Conservation (phyloP, 1,139 yeast genomes). For the Scheffersomyces cryptocercus region DNA sequence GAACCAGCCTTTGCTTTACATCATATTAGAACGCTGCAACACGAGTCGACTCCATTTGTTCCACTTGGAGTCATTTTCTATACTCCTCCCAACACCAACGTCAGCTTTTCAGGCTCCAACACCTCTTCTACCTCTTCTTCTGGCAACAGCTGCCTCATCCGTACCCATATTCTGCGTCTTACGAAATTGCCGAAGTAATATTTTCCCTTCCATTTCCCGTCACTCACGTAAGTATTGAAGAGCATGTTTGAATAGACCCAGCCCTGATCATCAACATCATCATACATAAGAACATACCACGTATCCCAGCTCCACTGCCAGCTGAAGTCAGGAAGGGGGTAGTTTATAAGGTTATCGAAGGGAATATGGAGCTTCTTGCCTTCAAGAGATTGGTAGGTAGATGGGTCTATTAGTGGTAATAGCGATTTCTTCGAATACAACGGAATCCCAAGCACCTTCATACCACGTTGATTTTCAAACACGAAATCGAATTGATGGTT, state of each 20-base stretch:
- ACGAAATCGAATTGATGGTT: conserved; percentile 37
- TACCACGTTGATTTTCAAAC: conserved; percentile 73
- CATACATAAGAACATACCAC: conserved; percentile 74
- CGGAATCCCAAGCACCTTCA: conserved; percentile 64
- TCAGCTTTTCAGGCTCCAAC: no score
- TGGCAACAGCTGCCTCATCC: conserved; percentile 29
- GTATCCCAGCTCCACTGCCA: conserved; percentile 76
- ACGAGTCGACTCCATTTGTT: no score
- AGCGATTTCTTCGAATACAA: conserved; percentile 57
- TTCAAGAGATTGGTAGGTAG: conserved; percentile 40
- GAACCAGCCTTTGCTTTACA: no score
- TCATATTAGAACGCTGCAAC: no score
- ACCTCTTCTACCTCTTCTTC: conserved; percentile 1
- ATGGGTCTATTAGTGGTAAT: conserved; percentile 62
- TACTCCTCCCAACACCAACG: no score
- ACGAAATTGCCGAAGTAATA: conserved; percentile 57
- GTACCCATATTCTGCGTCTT: conserved; percentile 62
- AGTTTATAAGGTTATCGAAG: conserved; percentile 37
- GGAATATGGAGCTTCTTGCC: conserved; percentile 28
- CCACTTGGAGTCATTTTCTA: no score
- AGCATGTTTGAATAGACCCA: conserved; percentile 62
- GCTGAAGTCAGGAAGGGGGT: conserved; percentile 62
- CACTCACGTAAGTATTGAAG: conserved; percentile 46
- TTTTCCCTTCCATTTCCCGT: conserved; percentile 60
- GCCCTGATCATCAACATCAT: conserved; percentile 76